Percentiles rank a stretch among this genome's conserved stretches.
These are phyloP conservation scores for Pinguiococcus pyrenoidosus DNA, from an alignment of 108 stramenopile species.

Conservation along the genomic window DNA sequence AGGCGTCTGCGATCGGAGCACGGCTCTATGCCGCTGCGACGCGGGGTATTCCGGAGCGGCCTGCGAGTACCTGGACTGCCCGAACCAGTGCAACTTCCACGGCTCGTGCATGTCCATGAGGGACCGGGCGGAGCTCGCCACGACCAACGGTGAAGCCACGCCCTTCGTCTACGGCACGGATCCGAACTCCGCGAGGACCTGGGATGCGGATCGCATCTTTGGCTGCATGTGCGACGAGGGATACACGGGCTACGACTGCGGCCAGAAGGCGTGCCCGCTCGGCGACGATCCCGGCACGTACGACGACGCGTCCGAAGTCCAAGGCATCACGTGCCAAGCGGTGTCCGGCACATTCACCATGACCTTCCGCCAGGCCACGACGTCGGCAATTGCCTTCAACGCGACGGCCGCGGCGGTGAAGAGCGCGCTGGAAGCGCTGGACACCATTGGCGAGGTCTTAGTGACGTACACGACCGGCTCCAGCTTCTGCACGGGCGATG, in stretches of 20 bases:
- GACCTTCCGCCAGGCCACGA: constrained; percentile 33
- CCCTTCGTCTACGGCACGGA: constrained; percentile 36
- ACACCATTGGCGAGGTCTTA: constrained; percentile 28
- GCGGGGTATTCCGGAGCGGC: constrained; percentile 28
- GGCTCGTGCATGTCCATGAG: constrained; percentile 55
- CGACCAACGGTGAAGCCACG: constrained; percentile 38
- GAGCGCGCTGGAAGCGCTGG: constrained; percentile 35
- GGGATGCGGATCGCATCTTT: constrained; percentile 51
- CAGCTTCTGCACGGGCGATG: constrained; percentile 18
- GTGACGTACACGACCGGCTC: constrained; percentile 30
- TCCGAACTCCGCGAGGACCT: constrained; percentile 45
- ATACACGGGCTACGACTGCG: constrained; percentile 52
- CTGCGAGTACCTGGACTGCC: constrained; percentile 37
- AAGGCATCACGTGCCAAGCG: constrained; percentile 33
- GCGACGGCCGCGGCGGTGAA: constrained; percentile 29
- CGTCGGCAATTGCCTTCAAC: constrained; percentile 6
- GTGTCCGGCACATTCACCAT: constrained; percentile 34
- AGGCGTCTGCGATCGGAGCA: constrained; percentile 37
- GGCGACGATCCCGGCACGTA: constrained; percentile 54
- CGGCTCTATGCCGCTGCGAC: constrained; percentile 33
- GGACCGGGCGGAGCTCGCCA: constrained; percentile 36
- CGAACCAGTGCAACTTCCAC: constrained; percentile 42
- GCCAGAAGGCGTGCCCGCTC: constrained; percentile 38
- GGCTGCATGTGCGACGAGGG: constrained; percentile 58
- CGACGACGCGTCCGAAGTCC: constrained; percentile 43